These are phyloP conservation scores for Leptographium galeiforme DNA, from an alignment of 2,329 filamentous ascomycete species.

Conservation along the genomic window DNA sequence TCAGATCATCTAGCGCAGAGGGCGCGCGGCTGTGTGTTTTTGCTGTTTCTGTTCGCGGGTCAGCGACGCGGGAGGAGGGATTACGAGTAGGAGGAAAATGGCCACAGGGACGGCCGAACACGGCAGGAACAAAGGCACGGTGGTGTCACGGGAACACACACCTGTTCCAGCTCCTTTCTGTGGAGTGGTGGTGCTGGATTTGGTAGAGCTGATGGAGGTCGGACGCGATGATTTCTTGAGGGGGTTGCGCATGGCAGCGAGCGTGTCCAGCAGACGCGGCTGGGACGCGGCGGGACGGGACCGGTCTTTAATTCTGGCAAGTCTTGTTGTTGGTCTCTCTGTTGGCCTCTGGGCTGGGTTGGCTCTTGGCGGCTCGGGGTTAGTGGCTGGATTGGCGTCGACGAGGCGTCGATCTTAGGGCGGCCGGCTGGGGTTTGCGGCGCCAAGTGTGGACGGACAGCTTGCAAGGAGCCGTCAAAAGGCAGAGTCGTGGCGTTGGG, in stretches of 20 bases:
- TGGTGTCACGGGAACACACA: not conserved
- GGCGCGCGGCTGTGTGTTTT: constrained; percentile 1
- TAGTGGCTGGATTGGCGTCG: no score
- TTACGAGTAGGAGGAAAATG: not conserved
- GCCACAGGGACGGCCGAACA: no score
- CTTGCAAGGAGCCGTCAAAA: no score
- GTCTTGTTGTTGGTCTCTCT: not conserved
- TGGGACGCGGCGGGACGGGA: no score
- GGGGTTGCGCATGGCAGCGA: constrained; percentile 9
- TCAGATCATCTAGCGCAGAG: constrained; percentile 14
- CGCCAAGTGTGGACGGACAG: no score
- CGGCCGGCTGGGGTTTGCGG: no score
- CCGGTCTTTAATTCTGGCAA: not conserved
- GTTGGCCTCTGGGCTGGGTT: not conserved
- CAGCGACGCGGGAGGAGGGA: not conserved
- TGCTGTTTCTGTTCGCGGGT: not conserved
- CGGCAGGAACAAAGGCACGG: not conserved
- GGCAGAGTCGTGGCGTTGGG: not conserved
- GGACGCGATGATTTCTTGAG: constrained; percentile 6
- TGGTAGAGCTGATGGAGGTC: constrained; percentile 8
- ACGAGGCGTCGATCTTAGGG: no score
- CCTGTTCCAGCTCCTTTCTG: constrained; percentile 1
- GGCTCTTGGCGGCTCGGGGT: not conserved
- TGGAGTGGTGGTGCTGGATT: not conserved
- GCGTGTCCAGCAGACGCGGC: no score